Percentiles rank a stretch among this genome's conserved stretches.
These are phyloP conservation scores for Peronosclerospora sorghi DNA, from an alignment of 352 stramenopile genomes.

Conservation along the genomic window DNA sequence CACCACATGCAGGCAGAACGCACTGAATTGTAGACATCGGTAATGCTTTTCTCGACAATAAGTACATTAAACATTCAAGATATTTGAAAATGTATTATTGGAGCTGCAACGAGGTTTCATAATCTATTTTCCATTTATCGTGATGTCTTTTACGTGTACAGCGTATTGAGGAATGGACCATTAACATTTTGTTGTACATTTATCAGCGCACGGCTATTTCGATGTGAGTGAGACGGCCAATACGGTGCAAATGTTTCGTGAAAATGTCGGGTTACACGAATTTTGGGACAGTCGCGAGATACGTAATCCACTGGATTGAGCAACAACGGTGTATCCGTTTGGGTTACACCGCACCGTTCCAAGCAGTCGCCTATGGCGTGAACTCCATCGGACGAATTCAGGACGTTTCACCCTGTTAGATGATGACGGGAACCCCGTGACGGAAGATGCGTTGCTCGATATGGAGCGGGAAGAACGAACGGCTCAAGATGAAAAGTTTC, in stretches of 20 bases:
- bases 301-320: conserved; percentile 11
- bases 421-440: conserved; percentile 43
- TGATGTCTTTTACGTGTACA: too few species aligned
- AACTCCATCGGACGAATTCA: conserved; percentile 15
- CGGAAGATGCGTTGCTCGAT: conserved; percentile 40
- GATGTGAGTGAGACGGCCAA: conserved; percentile 58
- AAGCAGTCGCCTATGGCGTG: conserved; percentile 19
- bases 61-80: too few species aligned
- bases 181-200: too few species aligned
- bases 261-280: conserved; percentile 50
- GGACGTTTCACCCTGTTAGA: conserved; percentile 44
- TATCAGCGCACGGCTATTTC: conserved; percentile 65
- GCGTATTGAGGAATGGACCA: too few species aligned
- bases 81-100: too few species aligned
- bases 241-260: conserved; percentile 65
- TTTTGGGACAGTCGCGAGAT: conserved; percentile 43
- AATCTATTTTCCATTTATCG: too few species aligned
- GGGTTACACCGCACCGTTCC: conserved; percentile 19
- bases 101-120: too few species aligned
- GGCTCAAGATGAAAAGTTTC: conserved; percentile 35
- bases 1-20: too few species aligned
- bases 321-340: conserved; percentile 25
- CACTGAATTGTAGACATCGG: too few species aligned
- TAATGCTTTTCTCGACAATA: too few species aligned
- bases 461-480: conserved; percentile 27